Evolutionary conservation across 345 rosid genomes (phyloP), one percentile per base, ranked within the genome.

Genomic region (Gossypioides kirkii): DNA sequence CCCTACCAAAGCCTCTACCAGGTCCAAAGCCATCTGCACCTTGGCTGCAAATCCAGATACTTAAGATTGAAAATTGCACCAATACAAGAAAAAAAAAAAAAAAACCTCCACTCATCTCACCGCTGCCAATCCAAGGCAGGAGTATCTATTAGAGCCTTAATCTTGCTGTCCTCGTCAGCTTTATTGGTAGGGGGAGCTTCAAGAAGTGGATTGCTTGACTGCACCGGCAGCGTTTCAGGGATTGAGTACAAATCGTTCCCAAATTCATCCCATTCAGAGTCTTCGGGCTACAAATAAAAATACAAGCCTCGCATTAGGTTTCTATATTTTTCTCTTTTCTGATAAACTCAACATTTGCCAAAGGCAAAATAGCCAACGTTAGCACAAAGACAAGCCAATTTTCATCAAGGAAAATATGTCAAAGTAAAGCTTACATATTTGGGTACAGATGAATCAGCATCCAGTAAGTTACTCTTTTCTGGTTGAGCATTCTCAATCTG

Each of bases 71-170:
- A 72, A 28, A 58, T 38, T 23, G 5, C 12, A 38, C 14, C 26
- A 71, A 53, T 20, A 49, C 45, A 25, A 38, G 73, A 78, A 22
- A 20, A 17, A 59, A 26, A 70, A 59, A 71, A 14, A 49, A 58
- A 11, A 42, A 73, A 74, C 53, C 12, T 56, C 23, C 60, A 58
- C 12, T 42, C 72, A 71, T 76, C 91, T 87, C 77, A 95, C 99
- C 98, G 88, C 81, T 91, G 98, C 99, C 99, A 95, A 79, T 95
- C 99, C 80, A 95, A 85, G 68, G 97, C 98, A 36, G 96, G 96
- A 59, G 99, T 91, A 70, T 95, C 93, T 76, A 93, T 88, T 74
- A 95, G 82, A 58, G 94, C 98, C 80, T 91, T 90, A 61, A 95
- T 86, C 81, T 91, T 95, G 89, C 89, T 88, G 74, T 95, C 99